Percentiles rank a stretch among this genome's conserved stretches.
phyloP scores from a whole-genome alignment of 1,284 basidiomycete species.

The Cutaneotrichosporon arboriforme region DNA sequence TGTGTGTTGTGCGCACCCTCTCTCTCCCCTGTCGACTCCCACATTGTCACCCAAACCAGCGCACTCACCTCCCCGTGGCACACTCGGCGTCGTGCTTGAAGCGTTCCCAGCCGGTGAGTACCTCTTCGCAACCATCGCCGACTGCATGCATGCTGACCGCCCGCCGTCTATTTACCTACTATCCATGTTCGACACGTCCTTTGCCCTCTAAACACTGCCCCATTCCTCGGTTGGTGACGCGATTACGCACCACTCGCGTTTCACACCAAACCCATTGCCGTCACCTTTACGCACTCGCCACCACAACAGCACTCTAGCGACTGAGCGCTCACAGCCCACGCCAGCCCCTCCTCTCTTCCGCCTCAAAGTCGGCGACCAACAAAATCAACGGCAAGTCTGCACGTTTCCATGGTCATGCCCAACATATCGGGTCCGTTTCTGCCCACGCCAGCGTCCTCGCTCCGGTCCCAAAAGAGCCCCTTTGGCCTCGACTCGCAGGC shows the following conservation, averaged over 20 bases:
- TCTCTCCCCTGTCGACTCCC: neutral
- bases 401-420: neutral
- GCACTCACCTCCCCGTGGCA: neutral
- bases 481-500: neutral
- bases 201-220: too few species aligned
- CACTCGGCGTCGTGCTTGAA: too few species aligned
- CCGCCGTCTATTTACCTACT: too few species aligned
- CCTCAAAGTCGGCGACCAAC: neutral
- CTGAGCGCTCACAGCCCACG: neutral
- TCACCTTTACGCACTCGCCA: neutral
- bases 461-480: slow-evolving; percentile 1
- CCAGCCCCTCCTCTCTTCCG: neutral
- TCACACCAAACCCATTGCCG: neutral
- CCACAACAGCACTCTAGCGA: neutral
- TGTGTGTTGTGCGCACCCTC: neutral
- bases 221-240: neutral
- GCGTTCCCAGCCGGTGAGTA: too few species aligned
- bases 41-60: neutral
- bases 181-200: too few species aligned
- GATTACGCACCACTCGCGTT: neutral
- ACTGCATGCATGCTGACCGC: too few species aligned
- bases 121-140: too few species aligned
- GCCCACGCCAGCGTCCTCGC: neutral
- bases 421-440: slow-evolving; percentile 1
- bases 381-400: neutral